Conservation (phyloP, 2,329 filamentous ascomycete species). For the Sphaerulina musiva region DNA sequence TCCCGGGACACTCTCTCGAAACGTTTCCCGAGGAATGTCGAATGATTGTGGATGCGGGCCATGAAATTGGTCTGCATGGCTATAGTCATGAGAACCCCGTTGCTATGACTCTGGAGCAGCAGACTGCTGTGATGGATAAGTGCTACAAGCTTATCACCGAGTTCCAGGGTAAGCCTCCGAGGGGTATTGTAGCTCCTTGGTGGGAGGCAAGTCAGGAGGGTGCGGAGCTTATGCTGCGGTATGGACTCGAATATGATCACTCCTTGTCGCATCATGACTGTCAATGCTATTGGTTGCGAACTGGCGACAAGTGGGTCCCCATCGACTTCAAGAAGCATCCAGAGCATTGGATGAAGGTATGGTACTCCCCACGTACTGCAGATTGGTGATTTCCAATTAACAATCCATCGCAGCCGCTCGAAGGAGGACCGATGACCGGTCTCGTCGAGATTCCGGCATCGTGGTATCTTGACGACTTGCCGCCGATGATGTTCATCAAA, state of each 20-base stretch:
- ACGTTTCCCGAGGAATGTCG: slow-evolving; percentile 61
- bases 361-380: not conserved
- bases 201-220: slow-evolving; percentile 68
- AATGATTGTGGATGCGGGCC: slow-evolving; percentile 55
- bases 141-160: slow-evolving; percentile 65
- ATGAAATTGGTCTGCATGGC: slow-evolving; percentile 63
- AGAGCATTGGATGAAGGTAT: slow-evolving; percentile 53
- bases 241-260: slow-evolving; percentile 65
- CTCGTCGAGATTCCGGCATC: slow-evolving; percentile 60
- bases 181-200: slow-evolving; percentile 67
- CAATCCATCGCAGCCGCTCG: slow-evolving; percentile 40
- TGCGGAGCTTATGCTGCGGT: slow-evolving; percentile 56
- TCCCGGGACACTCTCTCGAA: slow-evolving; percentile 58
- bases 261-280: slow-evolving; percentile 61
- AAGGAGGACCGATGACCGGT: slow-evolving; percentile 54
- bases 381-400: not conserved
- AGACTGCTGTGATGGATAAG: slow-evolving; percentile 67
- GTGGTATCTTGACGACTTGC: slow-evolving; percentile 55
- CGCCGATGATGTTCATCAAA: slow-evolving; percentile 69
- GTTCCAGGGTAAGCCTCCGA: slow-evolving; percentile 61
- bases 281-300: slow-evolving; percentile 57
- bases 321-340: slow-evolving; percentile 60
- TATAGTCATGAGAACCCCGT: slow-evolving; percentile 69
- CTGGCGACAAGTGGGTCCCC: slow-evolving; percentile 60
- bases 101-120: slow-evolving; percentile 68